Conservation (phyloP, 2,329 filamentous ascomycete species). For the Colletotrichum euphorbiae region DNA sequence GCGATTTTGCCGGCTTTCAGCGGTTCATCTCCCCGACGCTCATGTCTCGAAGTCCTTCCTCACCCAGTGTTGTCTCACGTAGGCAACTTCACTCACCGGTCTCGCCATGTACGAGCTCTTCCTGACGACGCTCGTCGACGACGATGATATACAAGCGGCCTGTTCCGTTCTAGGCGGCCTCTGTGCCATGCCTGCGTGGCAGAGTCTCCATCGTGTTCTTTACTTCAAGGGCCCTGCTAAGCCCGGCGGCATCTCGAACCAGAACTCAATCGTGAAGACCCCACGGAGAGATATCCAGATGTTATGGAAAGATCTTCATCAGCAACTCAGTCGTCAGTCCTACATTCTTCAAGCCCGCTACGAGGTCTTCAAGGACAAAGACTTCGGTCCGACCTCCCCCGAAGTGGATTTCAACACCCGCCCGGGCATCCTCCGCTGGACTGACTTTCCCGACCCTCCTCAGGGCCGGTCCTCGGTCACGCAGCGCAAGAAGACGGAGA, state of each 20-base stretch:
- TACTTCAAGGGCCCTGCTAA: slow-evolving; percentile 63
- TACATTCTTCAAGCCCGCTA: slow-evolving; percentile 68
- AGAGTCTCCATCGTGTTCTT: slow-evolving; percentile 62
- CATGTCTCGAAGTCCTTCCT: not conserved
- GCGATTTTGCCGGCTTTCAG: not conserved
- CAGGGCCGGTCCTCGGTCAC: slow-evolving; percentile 58
- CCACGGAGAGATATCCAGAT: slow-evolving; percentile 49
- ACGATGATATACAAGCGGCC: slow-evolving; percentile 61
- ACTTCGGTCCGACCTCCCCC: slow-evolving; percentile 55
- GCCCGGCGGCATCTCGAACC: slow-evolving; percentile 59
- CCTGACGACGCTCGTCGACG: slow-evolving; percentile 64
- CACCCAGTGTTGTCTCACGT: not conserved
- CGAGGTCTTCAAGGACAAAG: slow-evolving; percentile 60
- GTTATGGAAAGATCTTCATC: slow-evolving; percentile 66
- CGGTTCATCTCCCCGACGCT: not conserved
- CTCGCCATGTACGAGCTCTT: slow-evolving; percentile 69
- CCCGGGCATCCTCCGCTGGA: slow-evolving; percentile 66
- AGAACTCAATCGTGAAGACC: slow-evolving; percentile 45
- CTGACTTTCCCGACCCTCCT: slow-evolving; percentile 69
- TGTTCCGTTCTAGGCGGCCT: slow-evolving; percentile 67
- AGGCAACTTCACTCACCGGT: not conserved
- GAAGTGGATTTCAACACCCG: slow-evolving; percentile 55
- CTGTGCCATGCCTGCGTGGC: slow-evolving; percentile 66
- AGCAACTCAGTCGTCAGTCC: slow-evolving; percentile 66
- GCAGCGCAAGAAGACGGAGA: slow-evolving; percentile 67